Evolutionary conservation across 1,284 basidiomycete species (phyloP).

Genomic region (Austroboletus olivaceoglutinosus): DNA sequence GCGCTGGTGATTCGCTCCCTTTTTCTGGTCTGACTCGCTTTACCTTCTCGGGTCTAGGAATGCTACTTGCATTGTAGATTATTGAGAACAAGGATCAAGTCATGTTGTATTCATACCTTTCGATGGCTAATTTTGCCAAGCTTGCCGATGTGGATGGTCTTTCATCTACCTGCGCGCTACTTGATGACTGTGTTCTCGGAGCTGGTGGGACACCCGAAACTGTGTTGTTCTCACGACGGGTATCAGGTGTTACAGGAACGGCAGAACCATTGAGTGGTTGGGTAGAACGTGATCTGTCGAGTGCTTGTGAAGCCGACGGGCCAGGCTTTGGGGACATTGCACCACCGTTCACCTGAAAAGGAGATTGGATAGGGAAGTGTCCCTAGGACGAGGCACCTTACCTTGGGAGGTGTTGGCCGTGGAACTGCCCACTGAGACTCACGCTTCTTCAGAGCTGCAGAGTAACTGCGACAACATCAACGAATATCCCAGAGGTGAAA

Average conservation of each 20-base stretch:
- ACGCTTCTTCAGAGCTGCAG: constrained; percentile 67
- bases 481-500: neutral
- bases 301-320: constrained; percentile 23
- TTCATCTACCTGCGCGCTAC: constrained; percentile 19
- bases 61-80: constrained; percentile 38
- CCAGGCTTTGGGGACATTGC: constrained; percentile 39
- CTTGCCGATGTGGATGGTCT: constrained; percentile 31
- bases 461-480: constrained; percentile 48
- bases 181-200: constrained; percentile 53
- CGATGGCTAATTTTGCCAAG: constrained; percentile 57
- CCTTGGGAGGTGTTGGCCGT: constrained; percentile 30
- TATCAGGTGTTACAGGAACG: constrained; percentile 21
- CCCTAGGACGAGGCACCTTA: constrained; percentile 15
- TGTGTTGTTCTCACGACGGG: constrained; percentile 21
- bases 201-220: constrained; percentile 49
- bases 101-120: constrained; percentile 49
- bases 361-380: constrained; percentile 11
- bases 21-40: constrained; percentile 62
- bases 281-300: constrained; percentile 43
- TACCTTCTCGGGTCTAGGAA: constrained; percentile 74
- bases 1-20: constrained; percentile 44
- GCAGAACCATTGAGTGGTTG: constrained; percentile 39
- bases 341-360: constrained; percentile 34
- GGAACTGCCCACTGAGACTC: constrained; percentile 58
- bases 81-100: constrained; percentile 1